Conservation (phyloP, 768 basidiomycete genomes). For the Pisolithus albus region DNA sequence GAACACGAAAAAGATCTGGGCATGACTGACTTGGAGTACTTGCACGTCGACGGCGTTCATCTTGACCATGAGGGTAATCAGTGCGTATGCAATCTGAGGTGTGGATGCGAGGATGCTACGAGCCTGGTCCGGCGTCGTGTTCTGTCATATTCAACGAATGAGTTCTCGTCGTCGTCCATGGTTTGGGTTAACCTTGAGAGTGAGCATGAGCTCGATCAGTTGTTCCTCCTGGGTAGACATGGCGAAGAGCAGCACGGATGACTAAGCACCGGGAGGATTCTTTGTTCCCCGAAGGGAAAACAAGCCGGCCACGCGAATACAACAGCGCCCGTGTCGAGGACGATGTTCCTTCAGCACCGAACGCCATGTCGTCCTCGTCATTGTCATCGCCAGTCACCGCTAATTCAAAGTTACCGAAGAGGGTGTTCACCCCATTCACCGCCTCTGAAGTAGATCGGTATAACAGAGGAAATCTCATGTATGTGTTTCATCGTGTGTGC, state of each 20-base stretch:
- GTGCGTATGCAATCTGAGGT: conserved; percentile 70
- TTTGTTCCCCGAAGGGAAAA: neutral
- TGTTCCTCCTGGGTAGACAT: conserved; percentile 63
- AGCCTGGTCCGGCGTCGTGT: conserved; percentile 68
- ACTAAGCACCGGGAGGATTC: neutral
- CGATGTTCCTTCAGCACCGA: too few relatives aligned
- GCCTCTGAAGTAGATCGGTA: conserved; percentile 1
- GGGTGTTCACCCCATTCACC: neutral
- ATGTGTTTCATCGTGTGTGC: neutral
- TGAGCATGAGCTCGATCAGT: conserved; percentile 67
- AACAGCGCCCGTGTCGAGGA: too few relatives aligned
- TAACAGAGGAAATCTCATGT: conserved; percentile 1
- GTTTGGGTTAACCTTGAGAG: conserved; percentile 46
- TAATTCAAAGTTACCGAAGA: neutral
- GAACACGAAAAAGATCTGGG: neutral
- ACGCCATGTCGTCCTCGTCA: too few relatives aligned
- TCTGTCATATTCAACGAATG: conserved; percentile 33
- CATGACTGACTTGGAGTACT: conserved; percentile 56
- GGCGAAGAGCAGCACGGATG: neutral
- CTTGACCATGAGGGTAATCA: conserved; percentile 72
- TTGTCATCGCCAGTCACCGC: neutral
- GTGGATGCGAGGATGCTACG: conserved; percentile 62
- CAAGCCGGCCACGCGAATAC: neutral
- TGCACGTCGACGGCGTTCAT: conserved; percentile 70
- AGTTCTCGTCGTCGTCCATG: neutral